Evolutionary conservation across 1,284 basidiomycete genomes (phyloP), one percentile per base, ranked within the genome.

Genomic region (Cryptococcus sp.): DNA sequence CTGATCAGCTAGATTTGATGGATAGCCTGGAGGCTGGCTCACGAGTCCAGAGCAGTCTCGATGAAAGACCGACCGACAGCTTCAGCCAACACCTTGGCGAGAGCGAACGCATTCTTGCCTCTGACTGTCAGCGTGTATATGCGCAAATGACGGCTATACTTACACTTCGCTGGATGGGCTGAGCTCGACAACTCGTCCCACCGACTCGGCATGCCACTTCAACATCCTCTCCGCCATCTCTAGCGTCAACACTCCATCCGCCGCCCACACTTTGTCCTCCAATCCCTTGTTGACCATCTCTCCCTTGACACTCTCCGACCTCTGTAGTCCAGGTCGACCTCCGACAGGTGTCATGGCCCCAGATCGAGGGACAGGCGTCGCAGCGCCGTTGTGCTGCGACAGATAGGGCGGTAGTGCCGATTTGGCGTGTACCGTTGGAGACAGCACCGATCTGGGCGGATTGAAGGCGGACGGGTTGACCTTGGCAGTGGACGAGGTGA

Each of bases 121-220:
- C 91, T 95, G 57, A 38, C 4, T 4, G 21, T 41, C 26, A 36
- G 38, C 35, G 3, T 34, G 12, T 45, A 34, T 52, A 44, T 19
- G 38, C 31, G 2, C n/a, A 24, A 34, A 3, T 4, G 10, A 7
- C 9, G 7, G 10, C 33, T 33, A 22, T 1, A 76, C 87, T 73
- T 63, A 94, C 87, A 93, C 82, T 60, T 97, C 93, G 41, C 79
- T 81, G 2, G 80, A 63, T 3, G 82, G 73, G 60, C 84, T 91
- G 24, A 97, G 76, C 70, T 95, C 92, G 7, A 93, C 86, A 57
- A 89, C 91, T 54, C 93, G 77, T 4, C 93, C 92, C 28, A 94
- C 83, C 2, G 90, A 86, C 68, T 97, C 93, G 1, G 93, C 92
- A 71, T 97, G 93, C 90, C 92, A 95, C 67, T 84, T 88, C 18